Evolutionary conservation across 495 filamentous ascomycete genomes (phyloP).

Genomic region (Aspergillus haitiensis): DNA sequence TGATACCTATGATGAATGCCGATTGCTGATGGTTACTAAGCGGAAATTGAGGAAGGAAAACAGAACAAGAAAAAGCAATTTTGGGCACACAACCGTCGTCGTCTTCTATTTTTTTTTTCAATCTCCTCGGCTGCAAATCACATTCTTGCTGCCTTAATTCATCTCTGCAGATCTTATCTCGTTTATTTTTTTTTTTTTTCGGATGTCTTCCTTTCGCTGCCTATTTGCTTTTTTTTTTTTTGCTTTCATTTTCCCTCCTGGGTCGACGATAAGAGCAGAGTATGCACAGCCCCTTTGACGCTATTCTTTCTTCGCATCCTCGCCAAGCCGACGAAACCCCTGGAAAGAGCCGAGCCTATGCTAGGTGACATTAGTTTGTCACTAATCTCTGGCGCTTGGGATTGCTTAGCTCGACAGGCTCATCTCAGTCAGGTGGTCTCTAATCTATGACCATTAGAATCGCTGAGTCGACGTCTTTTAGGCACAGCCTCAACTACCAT

Average conservation of each 20-base stretch:
- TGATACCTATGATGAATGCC: too few relatives aligned
- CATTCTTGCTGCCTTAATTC: too few relatives aligned
- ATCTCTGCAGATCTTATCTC: background rate
- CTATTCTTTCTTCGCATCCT: background rate
- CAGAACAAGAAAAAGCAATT: too few relatives aligned
- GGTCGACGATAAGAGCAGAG: background rate
- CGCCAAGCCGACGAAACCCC: constrained; percentile 15
- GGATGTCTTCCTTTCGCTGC: background rate
- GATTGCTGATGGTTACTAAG: too few relatives aligned
- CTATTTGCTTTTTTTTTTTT: constrained; percentile 2
- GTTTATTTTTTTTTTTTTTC: background rate
- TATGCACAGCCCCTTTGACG: constrained; percentile 18
- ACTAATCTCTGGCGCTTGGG: constrained; percentile 11
- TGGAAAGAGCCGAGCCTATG: constrained; percentile 18
- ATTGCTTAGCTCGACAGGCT: constrained; percentile 21
- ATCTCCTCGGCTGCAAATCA: too few relatives aligned
- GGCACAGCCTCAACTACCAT: constrained; percentile 27
- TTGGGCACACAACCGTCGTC: too few relatives aligned
- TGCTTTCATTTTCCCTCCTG: background rate
- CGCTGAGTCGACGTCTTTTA: constrained; percentile 2
- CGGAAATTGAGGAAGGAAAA: too few relatives aligned
- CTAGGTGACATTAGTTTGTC: constrained; percentile 8
- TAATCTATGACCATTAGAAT: constrained; percentile 16
- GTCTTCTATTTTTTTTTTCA: too few relatives aligned
- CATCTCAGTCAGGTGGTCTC: constrained; percentile 24